A percentile compares a stretch with the other conserved stretches of the same genome.
Evolutionary conservation across 352 stramenopile genomes (phyloP).

Genomic region (Phytopythium mirpurense): DNA sequence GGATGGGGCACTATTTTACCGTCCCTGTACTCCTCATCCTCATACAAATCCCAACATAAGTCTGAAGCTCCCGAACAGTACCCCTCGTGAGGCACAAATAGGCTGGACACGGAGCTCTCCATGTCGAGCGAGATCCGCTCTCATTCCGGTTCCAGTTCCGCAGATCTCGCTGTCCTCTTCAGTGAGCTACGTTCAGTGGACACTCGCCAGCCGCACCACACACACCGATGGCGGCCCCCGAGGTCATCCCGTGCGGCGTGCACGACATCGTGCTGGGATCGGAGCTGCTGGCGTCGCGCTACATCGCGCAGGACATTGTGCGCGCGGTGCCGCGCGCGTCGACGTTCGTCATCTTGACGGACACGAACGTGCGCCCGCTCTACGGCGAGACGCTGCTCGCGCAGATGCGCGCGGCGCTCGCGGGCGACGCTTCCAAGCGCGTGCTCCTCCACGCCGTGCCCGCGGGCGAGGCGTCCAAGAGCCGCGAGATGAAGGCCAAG

Average conservation of each 20-base stretch:
- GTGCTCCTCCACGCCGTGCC: constrained; percentile 61
- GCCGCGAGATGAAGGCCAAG: constrained; percentile 66
- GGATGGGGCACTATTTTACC: neutral
- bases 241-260: constrained; percentile 65
- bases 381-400: constrained; percentile 58
- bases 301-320: constrained; percentile 61
- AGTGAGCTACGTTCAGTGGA: no score
- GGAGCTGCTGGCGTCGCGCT: constrained; percentile 51
- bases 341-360: constrained; percentile 79
- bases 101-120: neutral
- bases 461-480: constrained; percentile 73
- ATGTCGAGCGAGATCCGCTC: no score
- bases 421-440: constrained; percentile 33
- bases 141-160: no score
- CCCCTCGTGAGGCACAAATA: neutral
- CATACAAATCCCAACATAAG: neutral
- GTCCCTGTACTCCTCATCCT: neutral
- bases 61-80: neutral
- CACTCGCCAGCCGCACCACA: neutral
- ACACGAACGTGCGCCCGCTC: constrained; percentile 69
- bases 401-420: constrained; percentile 39
- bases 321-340: constrained; percentile 42
- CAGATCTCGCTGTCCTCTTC: no score
- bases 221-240: constrained; percentile 3
- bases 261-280: constrained; percentile 82